Evolutionary conservation across 1,284 basidiomycete species (phyloP).

Genomic region (Chalciporus piperatoides): DNA sequence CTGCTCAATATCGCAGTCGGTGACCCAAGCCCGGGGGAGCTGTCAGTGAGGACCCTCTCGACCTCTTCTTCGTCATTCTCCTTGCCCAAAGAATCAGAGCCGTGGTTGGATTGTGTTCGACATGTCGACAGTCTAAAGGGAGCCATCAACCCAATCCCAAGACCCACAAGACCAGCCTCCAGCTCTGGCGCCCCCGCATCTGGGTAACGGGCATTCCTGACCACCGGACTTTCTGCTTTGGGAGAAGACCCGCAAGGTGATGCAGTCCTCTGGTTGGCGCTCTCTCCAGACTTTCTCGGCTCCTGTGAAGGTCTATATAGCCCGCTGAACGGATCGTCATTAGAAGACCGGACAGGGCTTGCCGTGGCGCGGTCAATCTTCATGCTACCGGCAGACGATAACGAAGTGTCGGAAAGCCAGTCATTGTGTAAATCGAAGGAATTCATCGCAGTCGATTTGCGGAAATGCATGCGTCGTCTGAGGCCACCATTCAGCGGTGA

Average conservation of each 20-base stretch:
- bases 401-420: constrained; percentile 44
- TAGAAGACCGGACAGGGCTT: constrained; percentile 23
- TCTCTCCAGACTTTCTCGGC: constrained; percentile 12
- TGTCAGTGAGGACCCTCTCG: constrained; percentile 26
- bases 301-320: constrained; percentile 28
- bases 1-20: constrained; percentile 23
- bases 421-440: constrained; percentile 38
- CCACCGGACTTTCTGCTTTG: constrained; percentile 56
- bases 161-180: constrained; percentile 35
- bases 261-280: constrained; percentile 16
- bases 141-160: constrained; percentile 53
- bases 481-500: constrained; percentile 30
- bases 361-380: constrained; percentile 3
- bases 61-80: constrained; percentile 36
- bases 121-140: constrained; percentile 43
- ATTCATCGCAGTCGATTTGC: constrained; percentile 37
- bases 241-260: constrained; percentile 37
- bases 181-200: constrained; percentile 26
- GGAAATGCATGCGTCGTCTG: constrained; percentile 28
- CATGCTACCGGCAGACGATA: constrained; percentile 28
- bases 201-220: constrained; percentile 42
- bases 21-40: constrained; percentile 19
- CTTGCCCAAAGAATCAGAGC: constrained; percentile 9
- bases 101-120: constrained; percentile 24
- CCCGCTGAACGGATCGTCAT: constrained; percentile 36